Conservation (phyloP, 805 yeast species). For the Kodamaea restingae region DNA sequence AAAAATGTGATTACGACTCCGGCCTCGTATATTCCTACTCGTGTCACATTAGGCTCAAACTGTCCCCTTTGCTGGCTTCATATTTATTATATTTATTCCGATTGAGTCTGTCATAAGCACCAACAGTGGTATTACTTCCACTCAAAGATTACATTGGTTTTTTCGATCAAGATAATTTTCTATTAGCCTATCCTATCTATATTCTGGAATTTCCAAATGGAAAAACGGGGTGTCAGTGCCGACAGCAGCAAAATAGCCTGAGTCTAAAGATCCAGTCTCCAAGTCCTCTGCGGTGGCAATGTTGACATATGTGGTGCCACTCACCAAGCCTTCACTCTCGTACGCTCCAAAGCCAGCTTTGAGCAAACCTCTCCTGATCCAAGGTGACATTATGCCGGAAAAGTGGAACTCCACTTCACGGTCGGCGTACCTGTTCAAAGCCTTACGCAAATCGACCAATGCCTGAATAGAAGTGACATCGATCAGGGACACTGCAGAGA, state of each 20-base stretch:
- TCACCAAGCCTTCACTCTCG: constrained; percentile 36
- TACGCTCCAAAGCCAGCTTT: constrained; percentile 74
- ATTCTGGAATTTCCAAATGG: constrained; percentile 73
- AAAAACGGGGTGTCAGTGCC: constrained; percentile 70
- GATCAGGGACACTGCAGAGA: constrained; percentile 67
- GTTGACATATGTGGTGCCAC: constrained; percentile 39
- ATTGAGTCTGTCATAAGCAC: too few species aligned
- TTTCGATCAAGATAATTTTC: too few species aligned
- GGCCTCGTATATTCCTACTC: too few species aligned
- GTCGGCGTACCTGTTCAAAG: constrained; percentile 70
- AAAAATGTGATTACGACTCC: too few species aligned
- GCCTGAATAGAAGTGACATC: constrained; percentile 82
- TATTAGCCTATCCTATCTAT: constrained; percentile 14
- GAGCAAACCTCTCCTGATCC: constrained; percentile 77
- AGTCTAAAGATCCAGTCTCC: constrained; percentile 23
- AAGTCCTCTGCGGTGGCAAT: constrained; percentile 31
- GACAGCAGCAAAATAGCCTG: constrained; percentile 48
- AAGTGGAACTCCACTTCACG: constrained; percentile 87
- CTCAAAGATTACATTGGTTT: too few species aligned
- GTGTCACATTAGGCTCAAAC: too few species aligned
- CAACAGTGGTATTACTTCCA: not conserved
- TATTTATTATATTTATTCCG: too few species aligned
- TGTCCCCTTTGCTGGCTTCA: too few species aligned
- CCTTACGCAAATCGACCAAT: constrained; percentile 69
- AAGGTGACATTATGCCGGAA: constrained; percentile 76